These are phyloP conservation scores for Xylaria sp. DNA, from an alignment of 2,329 filamentous ascomycete species.

Conservation along the genomic window DNA sequence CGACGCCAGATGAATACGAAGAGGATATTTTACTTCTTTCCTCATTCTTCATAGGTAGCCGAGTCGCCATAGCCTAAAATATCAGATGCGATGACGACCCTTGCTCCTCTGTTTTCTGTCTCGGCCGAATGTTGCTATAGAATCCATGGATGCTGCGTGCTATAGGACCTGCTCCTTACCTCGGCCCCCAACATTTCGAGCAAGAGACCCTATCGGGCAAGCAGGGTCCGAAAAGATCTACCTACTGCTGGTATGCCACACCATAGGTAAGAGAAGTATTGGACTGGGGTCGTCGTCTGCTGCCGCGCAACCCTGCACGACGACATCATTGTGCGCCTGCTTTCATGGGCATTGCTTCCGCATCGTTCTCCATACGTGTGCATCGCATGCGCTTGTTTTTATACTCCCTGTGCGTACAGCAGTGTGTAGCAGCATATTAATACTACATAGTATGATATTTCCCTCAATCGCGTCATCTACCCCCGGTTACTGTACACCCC, in stretches of 20 bases:
- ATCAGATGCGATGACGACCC: background rate
- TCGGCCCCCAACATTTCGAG: slow-evolving; percentile 8
- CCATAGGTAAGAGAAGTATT: slow-evolving; percentile 14
- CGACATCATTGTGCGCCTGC: slow-evolving; percentile 16
- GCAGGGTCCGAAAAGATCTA: slow-evolving; percentile 14
- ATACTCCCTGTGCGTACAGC: background rate
- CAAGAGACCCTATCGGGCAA: slow-evolving; percentile 8
- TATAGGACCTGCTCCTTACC: background rate
- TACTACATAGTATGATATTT: background rate
- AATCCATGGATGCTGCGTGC: background rate
- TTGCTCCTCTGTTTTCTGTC: background rate
- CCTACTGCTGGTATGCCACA: background rate
- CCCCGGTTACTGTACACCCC: slow-evolving; percentile 5
- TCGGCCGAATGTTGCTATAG: background rate
- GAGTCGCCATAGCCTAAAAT: background rate
- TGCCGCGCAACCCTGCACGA: slow-evolving; percentile 1
- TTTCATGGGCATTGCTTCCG: background rate
- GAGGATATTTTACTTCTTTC: background rate
- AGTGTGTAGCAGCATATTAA: background rate
- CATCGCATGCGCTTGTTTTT: slow-evolving; percentile 12
- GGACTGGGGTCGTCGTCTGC: background rate
- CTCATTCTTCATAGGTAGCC: background rate
- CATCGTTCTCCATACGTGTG: background rate
- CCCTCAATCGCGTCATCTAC: slow-evolving; percentile 12
- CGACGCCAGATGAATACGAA: slow-evolving; percentile 2